Evolutionary conservation across 805 yeast species (phyloP).

Genomic region (Sugiyamaella chiloensis): DNA sequence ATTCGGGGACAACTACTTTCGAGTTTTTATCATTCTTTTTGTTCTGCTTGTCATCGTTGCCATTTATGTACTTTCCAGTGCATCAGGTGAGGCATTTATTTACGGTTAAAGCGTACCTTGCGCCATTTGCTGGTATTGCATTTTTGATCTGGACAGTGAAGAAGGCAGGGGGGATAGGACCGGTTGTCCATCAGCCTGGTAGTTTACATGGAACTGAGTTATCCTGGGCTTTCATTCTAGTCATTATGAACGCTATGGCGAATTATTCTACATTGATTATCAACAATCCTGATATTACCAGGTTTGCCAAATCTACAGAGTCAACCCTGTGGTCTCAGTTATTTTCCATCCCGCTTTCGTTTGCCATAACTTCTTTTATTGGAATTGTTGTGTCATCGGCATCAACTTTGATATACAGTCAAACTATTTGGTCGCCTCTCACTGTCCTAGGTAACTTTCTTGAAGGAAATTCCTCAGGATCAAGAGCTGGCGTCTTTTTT

Average conservation of each 20-base stretch:
- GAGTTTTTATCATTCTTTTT: slow-evolving; percentile 73
- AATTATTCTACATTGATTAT: slow-evolving; percentile 86
- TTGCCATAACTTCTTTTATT: slow-evolving; percentile 75
- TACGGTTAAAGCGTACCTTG: slow-evolving; percentile 72
- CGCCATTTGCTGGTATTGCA: slow-evolving; percentile 80
- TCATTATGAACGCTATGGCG: slow-evolving; percentile 76
- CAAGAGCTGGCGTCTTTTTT: slow-evolving; percentile 77
- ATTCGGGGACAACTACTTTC: slow-evolving; percentile 64
- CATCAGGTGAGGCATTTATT: slow-evolving; percentile 80
- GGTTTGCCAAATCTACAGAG: slow-evolving; percentile 63
- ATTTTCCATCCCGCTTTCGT: slow-evolving; percentile 69
- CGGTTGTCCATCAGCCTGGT: slow-evolving; percentile 56
- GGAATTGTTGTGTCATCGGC: slow-evolving; percentile 85
- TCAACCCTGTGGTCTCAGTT: slow-evolving; percentile 55
- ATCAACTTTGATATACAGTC: slow-evolving; percentile 61
- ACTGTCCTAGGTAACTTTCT: slow-evolving; percentile 70
- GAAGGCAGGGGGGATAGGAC: slow-evolving; percentile 77
- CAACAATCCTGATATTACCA: slow-evolving; percentile 88
- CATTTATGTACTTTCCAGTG: slow-evolving; percentile 80
- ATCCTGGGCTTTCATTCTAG: slow-evolving; percentile 73
- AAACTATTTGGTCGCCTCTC: slow-evolving; percentile 78
- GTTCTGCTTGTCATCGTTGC: slow-evolving; percentile 77
- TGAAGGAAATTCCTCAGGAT: slow-evolving; percentile 42
- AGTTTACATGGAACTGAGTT: slow-evolving; percentile 55
- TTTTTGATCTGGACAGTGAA: slow-evolving; percentile 81